phyloP scores from a whole-genome alignment of 2,329 filamentous ascomycete genomes.

The Metarhizium humberi region DNA sequence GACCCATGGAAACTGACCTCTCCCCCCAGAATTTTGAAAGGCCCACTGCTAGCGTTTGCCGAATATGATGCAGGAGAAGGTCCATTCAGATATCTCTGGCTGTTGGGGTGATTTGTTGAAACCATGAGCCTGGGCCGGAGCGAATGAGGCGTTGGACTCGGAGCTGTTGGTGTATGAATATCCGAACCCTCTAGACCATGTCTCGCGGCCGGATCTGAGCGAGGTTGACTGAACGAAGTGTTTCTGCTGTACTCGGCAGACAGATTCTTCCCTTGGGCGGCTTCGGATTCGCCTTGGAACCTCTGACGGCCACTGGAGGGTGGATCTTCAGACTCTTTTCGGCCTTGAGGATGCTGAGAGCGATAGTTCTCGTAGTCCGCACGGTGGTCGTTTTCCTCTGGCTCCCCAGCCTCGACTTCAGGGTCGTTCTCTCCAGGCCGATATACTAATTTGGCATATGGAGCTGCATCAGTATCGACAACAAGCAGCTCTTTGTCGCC shows the following conservation, averaged over 20 bases:
- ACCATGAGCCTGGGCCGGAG: not conserved
- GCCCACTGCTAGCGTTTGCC: not conserved
- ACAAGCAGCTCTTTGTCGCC: constrained; percentile 59
- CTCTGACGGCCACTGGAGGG: not conserved
- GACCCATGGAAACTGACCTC: not conserved
- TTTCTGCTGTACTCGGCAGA: not conserved
- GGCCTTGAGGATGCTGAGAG: not conserved
- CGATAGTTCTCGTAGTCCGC: not conserved
- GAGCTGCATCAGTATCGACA: constrained; percentile 47
- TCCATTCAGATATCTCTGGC: not conserved
- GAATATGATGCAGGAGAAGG: not conserved
- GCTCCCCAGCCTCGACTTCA: not conserved
- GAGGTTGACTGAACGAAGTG: not conserved
- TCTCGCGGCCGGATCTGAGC: not conserved
- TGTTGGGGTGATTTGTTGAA: not conserved
- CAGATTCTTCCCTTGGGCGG: not conserved
- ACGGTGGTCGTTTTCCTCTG: not conserved
- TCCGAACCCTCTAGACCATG: not conserved
- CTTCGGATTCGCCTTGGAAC: not conserved
- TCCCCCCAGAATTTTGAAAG: not conserved
- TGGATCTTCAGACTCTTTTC: not conserved
- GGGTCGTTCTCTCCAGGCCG: not conserved
- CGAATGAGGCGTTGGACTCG: not conserved
- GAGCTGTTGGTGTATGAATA: not conserved
- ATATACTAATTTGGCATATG: constrained; percentile 35